phyloP scores from a whole-genome alignment of 768 basidiomycete genomes.

The Panaeolus papilionaceus region DNA sequence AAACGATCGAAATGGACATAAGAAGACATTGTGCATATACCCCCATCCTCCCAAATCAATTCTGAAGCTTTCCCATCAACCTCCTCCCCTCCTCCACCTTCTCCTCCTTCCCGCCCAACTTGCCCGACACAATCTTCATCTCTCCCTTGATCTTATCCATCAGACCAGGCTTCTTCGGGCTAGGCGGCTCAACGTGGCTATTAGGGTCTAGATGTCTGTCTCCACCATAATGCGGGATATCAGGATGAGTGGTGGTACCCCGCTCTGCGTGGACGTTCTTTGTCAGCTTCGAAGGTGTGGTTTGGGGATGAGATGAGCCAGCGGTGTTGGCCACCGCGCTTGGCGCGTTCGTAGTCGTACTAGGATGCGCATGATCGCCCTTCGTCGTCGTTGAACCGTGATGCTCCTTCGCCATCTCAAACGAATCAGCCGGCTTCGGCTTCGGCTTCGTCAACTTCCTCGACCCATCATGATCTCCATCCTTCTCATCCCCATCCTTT shows the following conservation, averaged over 20 bases:
- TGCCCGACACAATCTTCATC: slow-evolving; percentile 45
- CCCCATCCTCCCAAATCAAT: neutral
- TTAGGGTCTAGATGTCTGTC: neutral
- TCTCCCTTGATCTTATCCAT: slow-evolving; percentile 47
- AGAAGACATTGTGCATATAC: too few relatives aligned
- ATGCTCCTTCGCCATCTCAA: neutral
- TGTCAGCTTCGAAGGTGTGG: slow-evolving; percentile 2
- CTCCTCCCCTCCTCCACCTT: slow-evolving; percentile 44
- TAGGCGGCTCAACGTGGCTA: slow-evolving; percentile 11
- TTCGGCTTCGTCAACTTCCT: slow-evolving; percentile 5
- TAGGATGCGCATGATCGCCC: neutral
- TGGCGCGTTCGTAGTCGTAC: neutral
- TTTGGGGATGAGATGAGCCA: neutral
- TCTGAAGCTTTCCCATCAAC: slow-evolving; percentile 37
- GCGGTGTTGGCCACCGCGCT: neutral
- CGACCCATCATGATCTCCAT: neutral
- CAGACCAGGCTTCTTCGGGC: slow-evolving; percentile 33
- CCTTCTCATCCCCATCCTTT: slow-evolving; percentile 13
- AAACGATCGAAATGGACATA: neutral
- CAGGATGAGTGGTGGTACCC: neutral
- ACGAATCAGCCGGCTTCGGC: slow-evolving; percentile 6
- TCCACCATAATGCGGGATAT: neutral
- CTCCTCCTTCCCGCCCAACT: slow-evolving; percentile 40
- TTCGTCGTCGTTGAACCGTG: neutral
- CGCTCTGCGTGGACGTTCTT: neutral